Conservation (phyloP, 2,329 filamentous ascomycete species). For the Neofusicoccum ribis region DNA sequence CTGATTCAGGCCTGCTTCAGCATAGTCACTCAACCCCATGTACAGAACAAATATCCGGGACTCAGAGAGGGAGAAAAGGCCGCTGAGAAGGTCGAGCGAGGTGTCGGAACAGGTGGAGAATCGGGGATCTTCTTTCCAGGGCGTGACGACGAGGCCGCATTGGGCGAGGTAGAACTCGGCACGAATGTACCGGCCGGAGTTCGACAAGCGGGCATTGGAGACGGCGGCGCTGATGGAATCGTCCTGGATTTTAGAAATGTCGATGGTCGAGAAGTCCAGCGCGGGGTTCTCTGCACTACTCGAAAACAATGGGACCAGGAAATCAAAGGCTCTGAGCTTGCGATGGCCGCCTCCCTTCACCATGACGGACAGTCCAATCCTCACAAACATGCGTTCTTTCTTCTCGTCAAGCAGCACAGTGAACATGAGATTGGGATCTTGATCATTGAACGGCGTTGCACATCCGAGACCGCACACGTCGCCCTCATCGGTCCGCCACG, state of each 20-base stretch:
- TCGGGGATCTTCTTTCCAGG: neutral
- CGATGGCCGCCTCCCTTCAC: slow-evolving; percentile 9
- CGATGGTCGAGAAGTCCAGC: neutral
- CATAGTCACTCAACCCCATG: slow-evolving; percentile 1
- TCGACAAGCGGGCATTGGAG: neutral
- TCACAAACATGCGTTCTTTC: neutral
- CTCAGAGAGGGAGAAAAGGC: slow-evolving; percentile 5
- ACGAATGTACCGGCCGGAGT: neutral
- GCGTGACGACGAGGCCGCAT: neutral
- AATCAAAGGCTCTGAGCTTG: slow-evolving; percentile 6
- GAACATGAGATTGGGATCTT: slow-evolving; percentile 5
- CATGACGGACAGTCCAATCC: neutral
- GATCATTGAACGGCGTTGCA: neutral
- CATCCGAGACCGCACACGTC: slow-evolving; percentile 4
- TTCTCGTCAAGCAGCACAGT: neutral
- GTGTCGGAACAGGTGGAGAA: slow-evolving; percentile 2
- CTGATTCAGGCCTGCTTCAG: neutral
- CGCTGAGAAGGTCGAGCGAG: slow-evolving; percentile 1
- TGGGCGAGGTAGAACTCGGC: neutral
- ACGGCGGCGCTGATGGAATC: neutral
- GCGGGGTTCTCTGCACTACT: neutral
- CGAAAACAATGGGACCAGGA: neutral
- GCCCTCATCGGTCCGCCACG: neutral
- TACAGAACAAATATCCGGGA: neutral
- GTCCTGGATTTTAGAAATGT: neutral